These are phyloP conservation scores for Yarrowia bubula DNA, from an alignment of 805 yeast species.

Conservation along the genomic window DNA sequence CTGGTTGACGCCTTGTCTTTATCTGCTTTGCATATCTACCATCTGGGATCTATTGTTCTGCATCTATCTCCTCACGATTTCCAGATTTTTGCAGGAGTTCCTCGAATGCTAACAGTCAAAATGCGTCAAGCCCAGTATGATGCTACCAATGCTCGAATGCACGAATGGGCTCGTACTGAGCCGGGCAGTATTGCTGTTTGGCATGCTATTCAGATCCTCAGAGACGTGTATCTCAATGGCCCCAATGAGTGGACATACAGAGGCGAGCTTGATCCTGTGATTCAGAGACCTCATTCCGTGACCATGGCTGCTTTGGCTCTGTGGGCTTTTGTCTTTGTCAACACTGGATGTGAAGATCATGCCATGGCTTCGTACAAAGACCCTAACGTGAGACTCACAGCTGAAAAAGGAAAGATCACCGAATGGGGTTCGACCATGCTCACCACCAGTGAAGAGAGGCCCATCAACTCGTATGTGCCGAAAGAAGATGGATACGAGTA, in stretches of 20 bases:
- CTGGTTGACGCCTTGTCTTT: conserved; percentile 34
- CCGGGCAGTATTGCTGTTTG: conserved; percentile 45
- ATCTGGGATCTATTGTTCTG: conserved; percentile 68
- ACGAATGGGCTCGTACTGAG: conserved; percentile 57
- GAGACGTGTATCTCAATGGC: conserved; percentile 53
- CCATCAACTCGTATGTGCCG: conserved; percentile 8
- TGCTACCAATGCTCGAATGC: conserved; percentile 49
- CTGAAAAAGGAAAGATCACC: background rate
- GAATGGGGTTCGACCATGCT: conserved; percentile 25
- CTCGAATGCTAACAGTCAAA: conserved; percentile 70
- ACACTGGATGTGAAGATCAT: conserved; percentile 5
- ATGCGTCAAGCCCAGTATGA: conserved; percentile 53
- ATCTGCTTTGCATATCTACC: conserved; percentile 67
- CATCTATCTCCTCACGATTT: conserved; percentile 75
- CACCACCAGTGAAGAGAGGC: conserved; percentile 29
- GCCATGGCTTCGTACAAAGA: conserved; percentile 4
- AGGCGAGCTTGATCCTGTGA: conserved; percentile 5
- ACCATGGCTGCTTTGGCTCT: conserved; percentile 17
- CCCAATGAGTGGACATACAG: conserved; percentile 1
- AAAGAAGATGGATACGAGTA: conserved; percentile 52
- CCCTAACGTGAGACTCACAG: background rate
- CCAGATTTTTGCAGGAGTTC: conserved; percentile 77
- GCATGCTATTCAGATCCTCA: conserved; percentile 60
- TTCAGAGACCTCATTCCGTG: conserved; percentile 9
- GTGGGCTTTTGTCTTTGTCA: conserved; percentile 18